Percentiles rank a stretch among this genome's conserved stretches.
Evolutionary conservation across 306 rosid species (phyloP).

Genomic region (Cucurbita ficifolia): DNA sequence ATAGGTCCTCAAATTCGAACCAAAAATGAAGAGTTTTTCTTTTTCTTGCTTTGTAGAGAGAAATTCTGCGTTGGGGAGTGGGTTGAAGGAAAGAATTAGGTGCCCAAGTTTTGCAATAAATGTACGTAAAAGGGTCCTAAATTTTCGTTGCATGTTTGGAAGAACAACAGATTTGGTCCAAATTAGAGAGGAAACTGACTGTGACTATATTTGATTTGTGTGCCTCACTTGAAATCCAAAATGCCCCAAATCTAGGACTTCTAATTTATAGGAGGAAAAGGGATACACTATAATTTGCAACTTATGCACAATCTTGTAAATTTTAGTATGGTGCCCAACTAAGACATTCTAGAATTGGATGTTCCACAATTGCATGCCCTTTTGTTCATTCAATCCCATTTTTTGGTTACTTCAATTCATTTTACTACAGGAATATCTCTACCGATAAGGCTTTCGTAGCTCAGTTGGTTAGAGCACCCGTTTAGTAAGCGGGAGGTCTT

Average conservation of each 20-base stretch:
- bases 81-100: background rate
- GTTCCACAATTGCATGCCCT: background rate
- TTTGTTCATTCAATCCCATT: background rate
- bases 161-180: background rate
- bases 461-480: conserved; percentile 81
- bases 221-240: background rate
- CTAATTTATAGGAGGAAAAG: background rate
- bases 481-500: conserved; percentile 82
- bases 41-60: no score
- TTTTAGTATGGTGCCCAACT: background rate
- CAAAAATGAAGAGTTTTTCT: background rate
- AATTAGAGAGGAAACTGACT: background rate
- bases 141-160: background rate
- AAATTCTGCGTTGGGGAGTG: background rate
- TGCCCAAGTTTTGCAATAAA: background rate
- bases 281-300: background rate
- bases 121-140: background rate
- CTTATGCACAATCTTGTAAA: background rate
- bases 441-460: conserved; percentile 16
- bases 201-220: background rate
- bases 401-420: background rate
- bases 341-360: background rate
- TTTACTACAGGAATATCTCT: no score
- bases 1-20: background rate
- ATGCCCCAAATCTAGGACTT: background rate